Base-by-base conservation (phyloP, 2,329 filamentous ascomycete genomes). In the Metarhizium robertsii region DNA sequence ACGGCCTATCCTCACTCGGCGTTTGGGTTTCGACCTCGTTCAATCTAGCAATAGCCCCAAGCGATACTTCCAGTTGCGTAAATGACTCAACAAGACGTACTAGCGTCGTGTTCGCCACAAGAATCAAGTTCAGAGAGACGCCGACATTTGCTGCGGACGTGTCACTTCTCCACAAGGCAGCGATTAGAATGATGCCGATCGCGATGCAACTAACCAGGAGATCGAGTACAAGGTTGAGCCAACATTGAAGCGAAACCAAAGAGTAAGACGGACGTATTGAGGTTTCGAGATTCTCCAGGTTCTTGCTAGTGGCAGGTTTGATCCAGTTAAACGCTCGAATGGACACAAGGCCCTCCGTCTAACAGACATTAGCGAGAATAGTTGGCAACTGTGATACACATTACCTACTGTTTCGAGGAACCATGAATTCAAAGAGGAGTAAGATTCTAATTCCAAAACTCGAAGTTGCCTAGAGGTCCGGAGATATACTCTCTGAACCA, bases 401-500 rank as follows among this genome's bases (percentile, higher is more conserved):
- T 10, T 36, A 56, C 14, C 52, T 57, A 55, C 67, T 0, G 73
- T 70, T 59, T 77, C 73, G 4, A 76, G 55, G 18, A 76, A 70
- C 48, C 62, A 68, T 0, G 68, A 69, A 46, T 65, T 77, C 0
- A 83, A 66, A 0, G 73, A 74, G 0, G 79, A 72, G 50, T 76
- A 76, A 0, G 78, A 73, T 59, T 83, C 79, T 1, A 84, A 69
- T 51, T 83, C 80, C 32, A 83, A 63, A 13, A 79, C 71, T 42
- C 79, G 76, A 2, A 84, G 66, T 59, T 83, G 81, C 0, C 80
- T 73, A 0, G 80, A 82, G 0, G 80, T 83, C 6, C 75, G 71
- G 1, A 84, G 69, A 29, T 65, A 66, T 25, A 63, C 48, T 7
- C 25, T 25, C 25, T 25, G 25, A 25, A 25, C 25, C 25, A 25